Percentiles rank a stretch among this genome's conserved stretches.
These are phyloP conservation scores for Echeveria elegans DNA, from an alignment of 164 flowering plant species.

Conservation along the genomic window DNA sequence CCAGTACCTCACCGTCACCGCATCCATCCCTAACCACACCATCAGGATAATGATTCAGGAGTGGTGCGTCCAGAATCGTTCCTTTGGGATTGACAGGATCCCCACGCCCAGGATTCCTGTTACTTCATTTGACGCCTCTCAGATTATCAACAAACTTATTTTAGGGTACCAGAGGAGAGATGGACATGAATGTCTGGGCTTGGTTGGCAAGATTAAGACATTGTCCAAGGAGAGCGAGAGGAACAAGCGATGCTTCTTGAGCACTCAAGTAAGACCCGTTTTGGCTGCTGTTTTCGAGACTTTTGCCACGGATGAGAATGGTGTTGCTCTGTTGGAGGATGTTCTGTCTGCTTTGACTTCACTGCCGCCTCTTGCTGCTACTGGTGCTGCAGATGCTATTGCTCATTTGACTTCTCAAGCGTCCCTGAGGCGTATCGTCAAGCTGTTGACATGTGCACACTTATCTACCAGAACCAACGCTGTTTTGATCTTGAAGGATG, in stretches of 20 bases:
- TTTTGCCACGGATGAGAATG: slow-evolving; percentile 22
- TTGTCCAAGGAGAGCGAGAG: slow-evolving; percentile 51
- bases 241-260: slow-evolving; percentile 34
- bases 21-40: slow-evolving; percentile 57
- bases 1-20: slow-evolving; percentile 27
- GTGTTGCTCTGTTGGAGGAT: slow-evolving; percentile 29
- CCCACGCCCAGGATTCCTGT: slow-evolving; percentile 76
- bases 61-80: slow-evolving; percentile 67
- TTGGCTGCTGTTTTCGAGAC: slow-evolving; percentile 33
- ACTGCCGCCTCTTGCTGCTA: slow-evolving; percentile 31
- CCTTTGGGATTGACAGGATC: slow-evolving; percentile 60
- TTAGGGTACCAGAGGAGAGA: slow-evolving; percentile 17
- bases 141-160: slow-evolving; percentile 26
- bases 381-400: slow-evolving; percentile 18
- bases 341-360: slow-evolving; percentile 25
- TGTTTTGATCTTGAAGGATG: slow-evolving; percentile 32
- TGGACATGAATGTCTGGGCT: slow-evolving; percentile 15
- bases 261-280: slow-evolving; percentile 22
- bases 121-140: slow-evolving; percentile 24
- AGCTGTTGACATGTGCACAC: slow-evolving; percentile 34
- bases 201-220: slow-evolving; percentile 35
- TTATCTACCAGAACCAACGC: slow-evolving; percentile 35
- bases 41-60: slow-evolving; percentile 70
- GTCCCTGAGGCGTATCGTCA: slow-evolving; percentile 33
- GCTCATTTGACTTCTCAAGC: slow-evolving; percentile 20